Evolutionary conservation across 73 alveolate species (phyloP), one percentile per base, ranked within the genome.

Genomic region (Stentor coeruleus): DNA sequence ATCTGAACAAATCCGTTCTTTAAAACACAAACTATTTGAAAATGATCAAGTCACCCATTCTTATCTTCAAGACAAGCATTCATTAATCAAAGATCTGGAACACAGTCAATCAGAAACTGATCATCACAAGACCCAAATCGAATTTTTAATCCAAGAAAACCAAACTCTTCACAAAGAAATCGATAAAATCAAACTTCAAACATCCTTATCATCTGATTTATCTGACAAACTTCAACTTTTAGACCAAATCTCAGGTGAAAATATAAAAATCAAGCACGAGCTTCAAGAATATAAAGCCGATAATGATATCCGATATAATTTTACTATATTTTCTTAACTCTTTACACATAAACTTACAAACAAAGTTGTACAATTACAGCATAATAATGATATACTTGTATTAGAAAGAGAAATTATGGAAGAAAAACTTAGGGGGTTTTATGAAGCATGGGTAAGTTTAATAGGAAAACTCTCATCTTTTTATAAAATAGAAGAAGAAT

Each of bases 311-410:
- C 66, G 66, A 49, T 20, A n/a, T n/a, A 11, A 49, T 49, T 49
- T 49, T 49, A 11, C 6, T 49, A 6, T 49, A 11, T 11, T 49
- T 49, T 49, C 66, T 49, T 49, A 11, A 49, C 6, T 20, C 20
- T 20, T 49, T 49, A 11, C 66, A 49, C 66, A 49, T 49, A 6
- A 49, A 20, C 66, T 49, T 20, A 49, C 66, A 11, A 20, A 49
- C 20, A 6, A 49, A 49, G 20, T 49, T 26, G 20, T 36, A 6
- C 26, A 75, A 39, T 35, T 39, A 37, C 80, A 36, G 1, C 83
- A 75, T 38, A 66, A 35, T n/a, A 75, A 75, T 66, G 83, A 35
- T 75, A 37, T 75, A 20, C 6, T 75, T n/a, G 72, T n/a, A n/a
- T 20, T 75, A 30, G 83, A 75, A 75, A 75, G 38, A 20, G 83